Evolutionary conservation across 257 asterid species (phyloP).

Genomic region (Capsicum chinense): DNA sequence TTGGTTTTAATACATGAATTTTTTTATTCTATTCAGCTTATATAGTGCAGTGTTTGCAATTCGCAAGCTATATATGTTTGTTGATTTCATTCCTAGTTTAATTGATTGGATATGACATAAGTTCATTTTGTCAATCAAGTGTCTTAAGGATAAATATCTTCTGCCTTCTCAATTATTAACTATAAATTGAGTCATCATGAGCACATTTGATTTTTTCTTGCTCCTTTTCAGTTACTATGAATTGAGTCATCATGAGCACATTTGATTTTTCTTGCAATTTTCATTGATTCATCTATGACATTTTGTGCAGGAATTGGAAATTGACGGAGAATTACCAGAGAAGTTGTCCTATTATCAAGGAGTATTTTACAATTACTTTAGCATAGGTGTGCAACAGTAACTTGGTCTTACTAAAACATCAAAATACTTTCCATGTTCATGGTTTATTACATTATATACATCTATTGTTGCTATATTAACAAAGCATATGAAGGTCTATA

Average conservation of each 20-base stretch:
- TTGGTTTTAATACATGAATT: neutral
- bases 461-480: constrained; percentile 7
- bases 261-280: neutral
- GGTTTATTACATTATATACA: neutral
- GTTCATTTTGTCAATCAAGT: neutral
- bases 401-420: constrained; percentile 13
- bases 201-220: neutral
- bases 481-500: neutral
- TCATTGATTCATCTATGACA: constrained; percentile 11
- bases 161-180: neutral
- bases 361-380: constrained; percentile 92
- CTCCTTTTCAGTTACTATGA: neutral
- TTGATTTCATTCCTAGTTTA: neutral
- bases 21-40: neutral
- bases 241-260: too few species aligned
- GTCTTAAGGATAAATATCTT: constrained; percentile 15
- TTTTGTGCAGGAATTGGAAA: constrained; percentile 64
- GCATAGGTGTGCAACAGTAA: constrained; percentile 69
- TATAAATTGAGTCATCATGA: neutral
- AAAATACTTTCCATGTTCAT: neutral
- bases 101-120: neutral
- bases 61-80: neutral
- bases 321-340: constrained; percentile 72
- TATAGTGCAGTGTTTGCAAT: neutral
- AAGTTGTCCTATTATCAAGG: constrained; percentile 75